Percentiles rank a stretch among this genome's conserved stretches.
phyloP scores from a whole-genome alignment of 2,329 filamentous ascomycete genomes.

The Claviceps purpurea region DNA sequence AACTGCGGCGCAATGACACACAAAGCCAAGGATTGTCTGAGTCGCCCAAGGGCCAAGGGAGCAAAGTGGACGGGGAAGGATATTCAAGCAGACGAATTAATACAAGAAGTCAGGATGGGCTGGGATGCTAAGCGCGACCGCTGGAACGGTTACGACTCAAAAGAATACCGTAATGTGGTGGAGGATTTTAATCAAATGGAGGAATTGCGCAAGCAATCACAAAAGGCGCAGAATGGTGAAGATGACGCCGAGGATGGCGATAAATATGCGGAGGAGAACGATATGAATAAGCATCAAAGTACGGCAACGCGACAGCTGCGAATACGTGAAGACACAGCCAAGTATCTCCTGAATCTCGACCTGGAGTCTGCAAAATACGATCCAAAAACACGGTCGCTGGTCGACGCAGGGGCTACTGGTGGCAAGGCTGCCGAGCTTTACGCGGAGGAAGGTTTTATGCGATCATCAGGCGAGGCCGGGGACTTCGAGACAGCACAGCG shows the following conservation, averaged over 20 bases:
- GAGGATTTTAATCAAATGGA: conserved; percentile 83
- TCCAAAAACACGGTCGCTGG: conserved; percentile 85
- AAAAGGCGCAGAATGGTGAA: conserved; percentile 27
- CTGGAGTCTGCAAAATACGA: conserved; percentile 96
- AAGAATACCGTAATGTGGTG: conserved; percentile 75
- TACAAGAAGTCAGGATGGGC: conserved; percentile 74
- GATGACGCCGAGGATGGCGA: conserved; percentile 45
- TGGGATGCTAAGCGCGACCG: conserved; percentile 97
- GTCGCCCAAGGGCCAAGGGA: conserved; percentile 74
- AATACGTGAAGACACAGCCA: conserved; percentile 91
- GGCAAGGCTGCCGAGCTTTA: conserved; percentile 73
- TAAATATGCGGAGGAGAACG: conserved; percentile 85
- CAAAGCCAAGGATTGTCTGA: conserved; percentile 87
- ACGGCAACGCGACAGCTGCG: conserved; percentile 84
- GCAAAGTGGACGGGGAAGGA: conserved; percentile 87
- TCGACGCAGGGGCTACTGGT: conserved; percentile 67
- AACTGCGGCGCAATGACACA: conserved; percentile 97
- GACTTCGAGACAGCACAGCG: conserved; percentile 83
- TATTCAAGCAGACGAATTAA: conserved; percentile 81
- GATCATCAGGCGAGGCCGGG: conserved; percentile 76
- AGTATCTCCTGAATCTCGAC: conserved; percentile 89
- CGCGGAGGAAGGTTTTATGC: conserved; percentile 86
- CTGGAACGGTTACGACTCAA: conserved; percentile 94
- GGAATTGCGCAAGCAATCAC: conserved; percentile 47
- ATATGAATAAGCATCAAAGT: conserved; percentile 89